Conservation (phyloP, 768 basidiomycete genomes). For the Chalciporus sphaerocephalus region DNA sequence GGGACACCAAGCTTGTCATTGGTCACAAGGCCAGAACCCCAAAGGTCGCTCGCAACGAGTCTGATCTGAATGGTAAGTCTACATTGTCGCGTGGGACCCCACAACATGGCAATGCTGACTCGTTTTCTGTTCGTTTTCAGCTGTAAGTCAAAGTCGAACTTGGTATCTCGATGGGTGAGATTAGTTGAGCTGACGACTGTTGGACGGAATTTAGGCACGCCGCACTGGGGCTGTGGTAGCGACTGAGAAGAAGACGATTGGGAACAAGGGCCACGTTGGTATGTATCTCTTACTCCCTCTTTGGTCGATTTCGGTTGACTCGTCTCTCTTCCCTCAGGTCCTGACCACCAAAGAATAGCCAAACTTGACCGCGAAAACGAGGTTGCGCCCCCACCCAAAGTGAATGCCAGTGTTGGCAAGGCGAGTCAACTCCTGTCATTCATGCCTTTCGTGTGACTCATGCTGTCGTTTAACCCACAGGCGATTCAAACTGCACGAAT, state of each 20-base stretch:
- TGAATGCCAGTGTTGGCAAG: slow-evolving; percentile 67
- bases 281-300: slow-evolving; percentile 11
- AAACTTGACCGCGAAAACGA: slow-evolving; percentile 95
- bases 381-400: slow-evolving; percentile 85
- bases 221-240: slow-evolving; percentile 71
- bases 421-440: slow-evolving; percentile 34
- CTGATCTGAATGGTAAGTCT: slow-evolving; percentile 49
- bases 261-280: slow-evolving; percentile 79
- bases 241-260: slow-evolving; percentile 74
- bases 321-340: slow-evolving; percentile 44
- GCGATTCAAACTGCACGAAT: slow-evolving; percentile 79
- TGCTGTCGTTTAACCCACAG: slow-evolving; percentile 33
- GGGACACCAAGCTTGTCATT: slow-evolving; percentile 72
- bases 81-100: not conserved
- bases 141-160: slow-evolving; percentile 46
- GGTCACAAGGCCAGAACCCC: slow-evolving; percentile 59
- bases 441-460: not conserved
- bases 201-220: slow-evolving; percentile 51
- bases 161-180: not conserved
- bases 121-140: slow-evolving; percentile 28
- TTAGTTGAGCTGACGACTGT: no score
- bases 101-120: slow-evolving; percentile 12
- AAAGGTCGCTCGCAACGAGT: slow-evolving; percentile 60
- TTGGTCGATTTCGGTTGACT: not conserved
- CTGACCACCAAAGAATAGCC: slow-evolving; percentile 90